These are phyloP conservation scores for Tulasnella sp. DNA, from an alignment of 768 basidiomycete species.

Conservation along the genomic window DNA sequence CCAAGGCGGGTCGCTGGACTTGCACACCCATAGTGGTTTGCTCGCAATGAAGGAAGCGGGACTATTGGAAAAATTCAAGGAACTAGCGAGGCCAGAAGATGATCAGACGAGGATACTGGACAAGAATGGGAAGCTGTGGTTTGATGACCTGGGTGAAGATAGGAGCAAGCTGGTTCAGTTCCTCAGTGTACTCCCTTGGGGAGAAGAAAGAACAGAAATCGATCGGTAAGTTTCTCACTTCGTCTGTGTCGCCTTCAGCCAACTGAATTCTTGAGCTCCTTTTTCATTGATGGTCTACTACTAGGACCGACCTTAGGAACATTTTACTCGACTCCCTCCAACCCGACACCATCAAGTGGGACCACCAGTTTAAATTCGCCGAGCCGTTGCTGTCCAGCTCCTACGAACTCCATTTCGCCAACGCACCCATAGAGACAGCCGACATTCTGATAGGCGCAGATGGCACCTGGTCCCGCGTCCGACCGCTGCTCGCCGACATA, in stretches of 20 bases:
- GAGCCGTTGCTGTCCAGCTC: background rate
- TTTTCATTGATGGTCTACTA: background rate
- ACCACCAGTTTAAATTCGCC: background rate
- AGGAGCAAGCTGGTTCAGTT: no score
- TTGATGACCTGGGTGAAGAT: background rate
- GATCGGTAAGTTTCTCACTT: background rate
- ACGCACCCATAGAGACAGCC: conserved; percentile 8
- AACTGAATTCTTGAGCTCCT: no score
- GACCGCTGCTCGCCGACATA: conserved; percentile 26
- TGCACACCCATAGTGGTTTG: conserved; percentile 24
- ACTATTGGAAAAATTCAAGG: conserved; percentile 21
- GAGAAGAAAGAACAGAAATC: background rate
- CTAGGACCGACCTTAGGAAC: conserved; percentile 19
- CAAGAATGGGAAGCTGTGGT: background rate
- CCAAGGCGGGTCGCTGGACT: conserved; percentile 25
- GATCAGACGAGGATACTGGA: conserved; percentile 22
- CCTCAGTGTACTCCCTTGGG: background rate
- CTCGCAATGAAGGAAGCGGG: conserved; percentile 20
- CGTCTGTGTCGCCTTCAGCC: no score
- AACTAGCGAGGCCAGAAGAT: conserved; percentile 19
- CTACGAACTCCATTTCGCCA: conserved; percentile 18
- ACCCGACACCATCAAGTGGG: conserved; percentile 17
- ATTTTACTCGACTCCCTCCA: conserved; percentile 24
- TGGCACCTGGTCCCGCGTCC: conserved; percentile 33
- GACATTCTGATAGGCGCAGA: conserved; percentile 30